Evolutionary conservation across 768 basidiomycete genomes (phyloP).

Genomic region (Pluteus cervinus): DNA sequence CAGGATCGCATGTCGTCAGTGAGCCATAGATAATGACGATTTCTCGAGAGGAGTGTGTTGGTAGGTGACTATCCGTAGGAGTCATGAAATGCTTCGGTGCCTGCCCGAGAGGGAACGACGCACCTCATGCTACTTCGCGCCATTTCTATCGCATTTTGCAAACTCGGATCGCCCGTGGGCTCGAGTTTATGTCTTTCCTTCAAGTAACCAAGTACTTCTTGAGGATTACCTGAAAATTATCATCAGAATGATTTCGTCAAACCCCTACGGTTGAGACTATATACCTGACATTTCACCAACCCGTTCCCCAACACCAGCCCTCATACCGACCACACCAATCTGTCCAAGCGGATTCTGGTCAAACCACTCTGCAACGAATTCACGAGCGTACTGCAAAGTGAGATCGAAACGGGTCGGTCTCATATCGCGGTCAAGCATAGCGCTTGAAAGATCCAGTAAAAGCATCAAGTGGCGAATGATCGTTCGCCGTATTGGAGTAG

Average conservation of each 20-base stretch:
- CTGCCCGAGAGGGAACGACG: constrained; percentile 6
- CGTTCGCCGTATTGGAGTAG: constrained; percentile 83
- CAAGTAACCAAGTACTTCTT: constrained; percentile 87
- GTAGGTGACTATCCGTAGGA: constrained; percentile 69
- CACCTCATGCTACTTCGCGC: constrained; percentile 91
- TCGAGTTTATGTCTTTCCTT: constrained; percentile 85
- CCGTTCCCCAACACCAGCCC: constrained; percentile 86
- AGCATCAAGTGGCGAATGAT: constrained; percentile 96
- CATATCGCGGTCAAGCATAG: constrained; percentile 97
- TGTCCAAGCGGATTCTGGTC: constrained; percentile 99
- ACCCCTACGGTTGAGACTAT: constrained; percentile 12
- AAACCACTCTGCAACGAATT: constrained; percentile 96
- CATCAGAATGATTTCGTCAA: neutral
- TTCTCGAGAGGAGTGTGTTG: constrained; percentile 94
- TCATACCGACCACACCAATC: constrained; percentile 91
- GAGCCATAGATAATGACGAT: constrained; percentile 93
- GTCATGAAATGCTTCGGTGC: constrained; percentile 2
- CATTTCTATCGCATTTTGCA: constrained; percentile 98
- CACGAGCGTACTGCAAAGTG: constrained; percentile 82
- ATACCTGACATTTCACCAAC: constrained; percentile 90
- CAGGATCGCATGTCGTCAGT: constrained; percentile 93
- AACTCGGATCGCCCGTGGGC: constrained; percentile 86
- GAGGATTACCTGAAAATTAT: constrained; percentile 71
- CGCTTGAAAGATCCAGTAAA: constrained; percentile 83
- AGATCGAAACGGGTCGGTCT: constrained; percentile 91